These are phyloP conservation scores for Naumovozyma castellii DNA, from an alignment of 805 yeast genomes.

Conservation along the genomic window DNA sequence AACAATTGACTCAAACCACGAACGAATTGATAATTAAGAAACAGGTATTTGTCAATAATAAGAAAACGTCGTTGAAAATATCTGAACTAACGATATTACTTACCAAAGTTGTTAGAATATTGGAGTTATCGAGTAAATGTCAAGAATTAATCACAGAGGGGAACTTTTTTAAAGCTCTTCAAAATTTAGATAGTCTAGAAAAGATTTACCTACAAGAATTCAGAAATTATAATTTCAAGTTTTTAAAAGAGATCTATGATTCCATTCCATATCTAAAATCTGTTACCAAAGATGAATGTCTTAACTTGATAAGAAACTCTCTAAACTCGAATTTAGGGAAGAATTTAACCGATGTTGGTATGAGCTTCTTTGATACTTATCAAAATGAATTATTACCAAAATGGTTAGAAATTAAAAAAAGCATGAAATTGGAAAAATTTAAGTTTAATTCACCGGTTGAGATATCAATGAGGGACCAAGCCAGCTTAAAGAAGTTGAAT, in stretches of 20 bases:
- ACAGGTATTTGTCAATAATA: slow-evolving; percentile 47
- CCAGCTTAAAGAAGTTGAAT: slow-evolving; percentile 34
- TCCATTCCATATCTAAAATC: slow-evolving; percentile 70
- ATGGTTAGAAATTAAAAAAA: slow-evolving; percentile 54
- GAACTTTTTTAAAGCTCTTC: slow-evolving; percentile 78
- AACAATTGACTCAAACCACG: slow-evolving; percentile 55
- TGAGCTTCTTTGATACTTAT: slow-evolving; percentile 43
- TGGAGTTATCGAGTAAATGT: slow-evolving; percentile 78
- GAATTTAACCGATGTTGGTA: slow-evolving; percentile 40
- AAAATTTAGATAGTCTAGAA: slow-evolving; percentile 66
- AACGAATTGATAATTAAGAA: slow-evolving; percentile 53
- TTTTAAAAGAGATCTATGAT: slow-evolving; percentile 60
- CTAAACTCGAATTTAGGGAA: slow-evolving; percentile 52
- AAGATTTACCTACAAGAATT: slow-evolving; percentile 60
- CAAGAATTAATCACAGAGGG: slow-evolving; percentile 68
- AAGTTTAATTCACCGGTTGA: slow-evolving; percentile 85
- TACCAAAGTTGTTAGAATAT: slow-evolving; percentile 63
- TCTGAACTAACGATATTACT: slow-evolving; percentile 63
- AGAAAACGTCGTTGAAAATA: slow-evolving; percentile 57
- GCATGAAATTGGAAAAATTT: slow-evolving; percentile 37
- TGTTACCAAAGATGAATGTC: slow-evolving; percentile 65
- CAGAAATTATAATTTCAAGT: slow-evolving; percentile 51
- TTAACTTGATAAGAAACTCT: slow-evolving; percentile 56
- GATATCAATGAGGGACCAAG: slow-evolving; percentile 56
- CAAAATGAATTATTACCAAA: slow-evolving; percentile 42